A percentile compares a stretch with the other conserved stretches of the same genome.
These are phyloP conservation scores for Didymella pomorum DNA, from an alignment of 2,329 filamentous ascomycete species.

Conservation along the genomic window DNA sequence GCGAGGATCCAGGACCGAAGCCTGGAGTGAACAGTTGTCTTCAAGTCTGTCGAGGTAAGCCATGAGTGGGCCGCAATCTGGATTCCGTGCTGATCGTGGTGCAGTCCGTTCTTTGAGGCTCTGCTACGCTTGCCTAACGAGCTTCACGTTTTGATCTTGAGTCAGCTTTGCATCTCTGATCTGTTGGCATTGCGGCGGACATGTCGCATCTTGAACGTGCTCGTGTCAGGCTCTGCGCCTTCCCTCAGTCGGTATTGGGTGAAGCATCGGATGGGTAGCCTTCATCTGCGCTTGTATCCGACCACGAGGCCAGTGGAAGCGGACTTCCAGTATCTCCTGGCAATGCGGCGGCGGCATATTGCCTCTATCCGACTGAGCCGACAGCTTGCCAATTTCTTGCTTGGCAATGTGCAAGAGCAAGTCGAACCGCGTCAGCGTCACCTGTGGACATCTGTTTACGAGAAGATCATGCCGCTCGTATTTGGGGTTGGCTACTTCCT, in stretches of 20 bases:
- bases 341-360: constrained; percentile 48
- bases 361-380: constrained; percentile 47
- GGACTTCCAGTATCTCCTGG: constrained; percentile 45
- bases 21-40: constrained; percentile 29
- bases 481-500: constrained; percentile 50
- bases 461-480: constrained; percentile 49
- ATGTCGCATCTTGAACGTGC: constrained; percentile 42
- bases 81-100: constrained; percentile 11
- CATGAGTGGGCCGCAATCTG: not conserved
- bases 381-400: constrained; percentile 44
- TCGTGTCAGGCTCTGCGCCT: constrained; percentile 44
- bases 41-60: constrained; percentile 37
- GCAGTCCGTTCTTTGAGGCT: constrained; percentile 42
- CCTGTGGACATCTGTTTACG: constrained; percentile 48
- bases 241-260: constrained; percentile 49
- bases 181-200: constrained; percentile 43
- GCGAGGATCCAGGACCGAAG: constrained; percentile 38
- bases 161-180: constrained; percentile 46
- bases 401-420: constrained; percentile 40
- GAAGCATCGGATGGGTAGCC: constrained; percentile 42
- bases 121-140: constrained; percentile 47
- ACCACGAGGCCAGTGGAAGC: constrained; percentile 41
- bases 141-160: constrained; percentile 46
- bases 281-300: constrained; percentile 48
- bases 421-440: constrained; percentile 40